Conservation (phyloP, 1,139 yeast species). For the Hansenula sp. region DNA sequence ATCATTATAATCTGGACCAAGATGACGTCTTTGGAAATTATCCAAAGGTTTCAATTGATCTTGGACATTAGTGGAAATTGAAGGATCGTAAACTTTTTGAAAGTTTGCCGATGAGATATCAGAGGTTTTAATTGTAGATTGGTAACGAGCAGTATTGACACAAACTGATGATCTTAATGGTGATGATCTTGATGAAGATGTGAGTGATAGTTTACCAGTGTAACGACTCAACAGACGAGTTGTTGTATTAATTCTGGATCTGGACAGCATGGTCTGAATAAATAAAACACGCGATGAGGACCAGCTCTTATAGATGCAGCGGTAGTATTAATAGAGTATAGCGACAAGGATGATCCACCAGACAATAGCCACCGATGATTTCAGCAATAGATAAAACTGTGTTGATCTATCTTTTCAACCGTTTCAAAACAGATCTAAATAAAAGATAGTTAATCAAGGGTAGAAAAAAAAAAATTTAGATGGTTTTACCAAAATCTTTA, state of each 20-base stretch:
- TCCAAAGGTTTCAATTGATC: slow-evolving; percentile 46
- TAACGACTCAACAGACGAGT: neutral
- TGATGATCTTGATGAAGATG: neutral
- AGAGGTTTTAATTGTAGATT: slow-evolving; percentile 2
- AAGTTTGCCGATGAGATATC: slow-evolving; percentile 21
- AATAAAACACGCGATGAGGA: neutral
- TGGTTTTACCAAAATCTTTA: no score
- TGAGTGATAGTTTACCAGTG: neutral
- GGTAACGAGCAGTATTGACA: neutral
- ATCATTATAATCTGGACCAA: slow-evolving; percentile 73
- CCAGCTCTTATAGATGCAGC: neutral
- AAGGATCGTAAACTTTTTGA: slow-evolving; percentile 17
- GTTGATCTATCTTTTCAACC: no score
- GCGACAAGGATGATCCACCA: no score
- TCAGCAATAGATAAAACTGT: no score
- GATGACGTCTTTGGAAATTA: slow-evolving; percentile 84
- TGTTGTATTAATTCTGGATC: neutral
- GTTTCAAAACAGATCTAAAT: no score
- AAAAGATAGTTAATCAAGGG: no score
- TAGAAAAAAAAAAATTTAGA: no score
- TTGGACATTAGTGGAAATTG: slow-evolving; percentile 3
- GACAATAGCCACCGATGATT: no score
- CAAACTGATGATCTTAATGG: neutral
- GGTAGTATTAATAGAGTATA: neutral
- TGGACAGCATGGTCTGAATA: neutral